Evolutionary conservation across 2,329 filamentous ascomycete genomes (phyloP).

Genomic region (Aspergillus neotritici): DNA sequence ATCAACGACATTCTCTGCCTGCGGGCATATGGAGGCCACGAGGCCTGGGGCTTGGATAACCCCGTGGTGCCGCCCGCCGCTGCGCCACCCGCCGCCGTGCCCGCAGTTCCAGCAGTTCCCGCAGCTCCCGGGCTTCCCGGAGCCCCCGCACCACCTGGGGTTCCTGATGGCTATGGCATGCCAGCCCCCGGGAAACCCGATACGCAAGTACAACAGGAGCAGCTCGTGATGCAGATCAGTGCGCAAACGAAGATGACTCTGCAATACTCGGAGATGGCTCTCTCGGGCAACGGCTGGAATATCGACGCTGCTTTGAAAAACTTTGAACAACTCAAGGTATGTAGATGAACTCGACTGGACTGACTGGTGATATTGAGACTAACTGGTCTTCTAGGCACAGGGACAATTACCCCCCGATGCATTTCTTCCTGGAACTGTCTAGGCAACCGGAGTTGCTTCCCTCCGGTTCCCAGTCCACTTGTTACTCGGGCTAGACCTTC

Average conservation of each 20-base stretch:
- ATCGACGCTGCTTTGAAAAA: conserved; percentile 66
- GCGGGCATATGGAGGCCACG: conserved; percentile 57
- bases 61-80: conserved; percentile 31
- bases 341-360: conserved; percentile 14
- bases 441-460: neutral
- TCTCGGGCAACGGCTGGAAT: conserved; percentile 75
- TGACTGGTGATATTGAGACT: conserved; percentile 7
- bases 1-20: conserved; percentile 74
- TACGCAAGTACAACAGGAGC: conserved; percentile 57
- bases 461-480: too few species aligned
- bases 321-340: conserved; percentile 70
- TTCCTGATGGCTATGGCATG: conserved; percentile 37
- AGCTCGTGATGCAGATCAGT: conserved; percentile 65
- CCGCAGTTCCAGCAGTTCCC: conserved; percentile 6
- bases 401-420: conserved; percentile 47
- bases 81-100: conserved; percentile 23
- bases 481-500: neutral
- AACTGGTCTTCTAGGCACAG: conserved; percentile 25
- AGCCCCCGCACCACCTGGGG: conserved; percentile 21
- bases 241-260: conserved; percentile 74
- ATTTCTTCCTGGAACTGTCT: conserved; percentile 33
- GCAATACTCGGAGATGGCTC: conserved; percentile 73
- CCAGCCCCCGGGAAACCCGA: conserved; percentile 41
- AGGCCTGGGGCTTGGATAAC: conserved; percentile 46
- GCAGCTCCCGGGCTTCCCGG: conserved; percentile 18